Evolutionary conservation across 2,329 filamentous ascomycete genomes (phyloP).

Genomic region (Phialophora macrospora): DNA sequence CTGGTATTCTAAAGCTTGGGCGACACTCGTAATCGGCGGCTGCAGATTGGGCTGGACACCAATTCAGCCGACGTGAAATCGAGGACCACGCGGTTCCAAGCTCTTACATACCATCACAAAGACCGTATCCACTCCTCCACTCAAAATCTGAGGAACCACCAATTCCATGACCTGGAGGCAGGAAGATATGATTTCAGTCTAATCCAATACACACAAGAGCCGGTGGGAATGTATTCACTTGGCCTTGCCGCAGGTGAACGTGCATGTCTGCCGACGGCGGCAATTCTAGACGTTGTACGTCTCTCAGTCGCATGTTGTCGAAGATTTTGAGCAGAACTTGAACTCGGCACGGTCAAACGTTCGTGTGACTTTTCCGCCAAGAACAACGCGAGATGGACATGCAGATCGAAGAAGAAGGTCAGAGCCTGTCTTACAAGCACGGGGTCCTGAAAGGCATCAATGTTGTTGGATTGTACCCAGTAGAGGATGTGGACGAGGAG

Average conservation of each 20-base stretch:
- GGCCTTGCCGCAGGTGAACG: conserved; percentile 58
- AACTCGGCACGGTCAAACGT: not conserved
- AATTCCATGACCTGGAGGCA: conserved; percentile 10
- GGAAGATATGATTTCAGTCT: conserved; percentile 5
- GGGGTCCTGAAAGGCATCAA: not conserved
- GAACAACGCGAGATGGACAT: not conserved
- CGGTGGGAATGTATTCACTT: conserved; percentile 53
- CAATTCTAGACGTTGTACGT: conserved; percentile 16
- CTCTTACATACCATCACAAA: conserved; percentile 55
- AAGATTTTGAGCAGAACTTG: not conserved
- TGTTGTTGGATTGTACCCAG: too few species aligned
- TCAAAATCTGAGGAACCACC: conserved; percentile 60
- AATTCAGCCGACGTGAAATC: conserved; percentile 30
- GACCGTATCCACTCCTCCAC: conserved; percentile 68
- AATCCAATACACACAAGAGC: conserved; percentile 31
- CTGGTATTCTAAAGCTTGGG: conserved; percentile 70
- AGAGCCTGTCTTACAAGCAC: not conserved
- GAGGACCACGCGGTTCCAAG: conserved; percentile 4
- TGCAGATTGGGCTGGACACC: conserved; percentile 66
- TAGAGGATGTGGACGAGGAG: not conserved
- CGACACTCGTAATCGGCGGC: conserved; percentile 66
- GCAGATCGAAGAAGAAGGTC: not conserved
- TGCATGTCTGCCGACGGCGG: conserved; percentile 40
- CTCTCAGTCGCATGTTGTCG: conserved; percentile 10
- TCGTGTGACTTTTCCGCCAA: not conserved